phyloP scores from a whole-genome alignment of 1,284 basidiomycete genomes.

The Phylloporus gajari region DNA sequence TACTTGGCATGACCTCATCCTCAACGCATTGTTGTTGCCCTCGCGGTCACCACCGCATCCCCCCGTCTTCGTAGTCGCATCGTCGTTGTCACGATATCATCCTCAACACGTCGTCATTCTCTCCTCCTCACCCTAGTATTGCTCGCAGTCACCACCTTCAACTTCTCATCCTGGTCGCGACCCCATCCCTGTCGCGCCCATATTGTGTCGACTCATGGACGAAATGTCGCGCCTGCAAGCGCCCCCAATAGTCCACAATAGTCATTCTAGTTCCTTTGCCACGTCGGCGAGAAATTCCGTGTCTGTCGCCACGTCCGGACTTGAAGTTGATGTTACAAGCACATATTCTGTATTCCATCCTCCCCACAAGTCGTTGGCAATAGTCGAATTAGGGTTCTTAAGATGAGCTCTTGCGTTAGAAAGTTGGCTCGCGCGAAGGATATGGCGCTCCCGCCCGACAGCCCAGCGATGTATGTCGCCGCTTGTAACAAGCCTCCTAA shows the following conservation, averaged over 20 bases:
- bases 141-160: too few relatives aligned
- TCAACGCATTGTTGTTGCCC: too few relatives aligned
- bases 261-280: constrained; percentile 37
- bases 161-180: too few relatives aligned
- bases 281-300: constrained; percentile 36
- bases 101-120: too few relatives aligned
- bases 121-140: too few relatives aligned
- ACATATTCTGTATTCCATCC: constrained; percentile 50
- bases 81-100: too few relatives aligned
- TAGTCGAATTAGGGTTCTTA: constrained; percentile 41
- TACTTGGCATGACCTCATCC: too few relatives aligned
- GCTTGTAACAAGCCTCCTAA: constrained; percentile 62
- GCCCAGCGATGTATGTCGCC: constrained; percentile 53
- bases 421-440: constrained; percentile 53
- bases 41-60: too few relatives aligned
- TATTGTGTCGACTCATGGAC: constrained; percentile 53
- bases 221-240: constrained; percentile 51
- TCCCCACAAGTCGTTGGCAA: constrained; percentile 35
- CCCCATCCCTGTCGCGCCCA: too few relatives aligned
- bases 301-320: constrained; percentile 22
- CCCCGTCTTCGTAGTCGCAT: too few relatives aligned
- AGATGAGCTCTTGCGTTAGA: constrained; percentile 49
- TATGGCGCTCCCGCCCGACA: constrained; percentile 55
- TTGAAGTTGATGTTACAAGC: constrained; percentile 37
- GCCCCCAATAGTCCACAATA: constrained; percentile 39